These are phyloP conservation scores for Fusarium siculi DNA, from an alignment of 2,329 filamentous ascomycete genomes.

Conservation along the genomic window DNA sequence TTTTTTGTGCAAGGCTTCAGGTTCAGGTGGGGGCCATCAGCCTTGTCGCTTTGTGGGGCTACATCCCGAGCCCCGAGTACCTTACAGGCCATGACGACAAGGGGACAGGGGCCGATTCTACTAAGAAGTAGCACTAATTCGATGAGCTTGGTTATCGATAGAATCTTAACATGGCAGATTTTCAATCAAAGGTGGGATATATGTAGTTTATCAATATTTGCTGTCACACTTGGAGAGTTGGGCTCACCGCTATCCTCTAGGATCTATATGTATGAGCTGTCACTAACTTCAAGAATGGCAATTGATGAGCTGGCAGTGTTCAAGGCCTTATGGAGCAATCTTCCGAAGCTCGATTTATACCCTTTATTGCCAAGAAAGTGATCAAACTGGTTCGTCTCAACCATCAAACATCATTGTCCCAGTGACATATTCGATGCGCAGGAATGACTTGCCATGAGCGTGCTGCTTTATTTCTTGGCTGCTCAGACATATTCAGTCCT, in stretches of 20 bases:
- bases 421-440: background rate
- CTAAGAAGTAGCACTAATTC: background rate
- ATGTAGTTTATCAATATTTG: background rate
- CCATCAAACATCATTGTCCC: background rate
- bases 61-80: constrained; percentile 1
- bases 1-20: constrained; percentile 45
- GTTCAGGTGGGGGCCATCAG: constrained; percentile 37
- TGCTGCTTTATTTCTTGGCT: background rate
- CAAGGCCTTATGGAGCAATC: background rate
- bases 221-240: background rate
- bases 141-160: background rate
- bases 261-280: constrained; percentile 17
- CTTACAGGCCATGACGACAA: constrained; percentile 34
- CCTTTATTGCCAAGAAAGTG: background rate
- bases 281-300: constrained; percentile 1
- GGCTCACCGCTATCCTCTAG: constrained; percentile 21
- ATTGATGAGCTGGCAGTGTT: constrained; percentile 28
- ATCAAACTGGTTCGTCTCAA: background rate
- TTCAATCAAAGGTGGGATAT: background rate
- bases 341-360: background rate
- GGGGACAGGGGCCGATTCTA: constrained; percentile 7
- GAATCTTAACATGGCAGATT: background rate
- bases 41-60: constrained; percentile 32
- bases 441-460: background rate
- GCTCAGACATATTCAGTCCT: background rate